Percentiles rank a stretch among this genome's conserved stretches.
Evolutionary conservation across 805 yeast species (phyloP).

Genomic region (Starmerella tilneyi): DNA sequence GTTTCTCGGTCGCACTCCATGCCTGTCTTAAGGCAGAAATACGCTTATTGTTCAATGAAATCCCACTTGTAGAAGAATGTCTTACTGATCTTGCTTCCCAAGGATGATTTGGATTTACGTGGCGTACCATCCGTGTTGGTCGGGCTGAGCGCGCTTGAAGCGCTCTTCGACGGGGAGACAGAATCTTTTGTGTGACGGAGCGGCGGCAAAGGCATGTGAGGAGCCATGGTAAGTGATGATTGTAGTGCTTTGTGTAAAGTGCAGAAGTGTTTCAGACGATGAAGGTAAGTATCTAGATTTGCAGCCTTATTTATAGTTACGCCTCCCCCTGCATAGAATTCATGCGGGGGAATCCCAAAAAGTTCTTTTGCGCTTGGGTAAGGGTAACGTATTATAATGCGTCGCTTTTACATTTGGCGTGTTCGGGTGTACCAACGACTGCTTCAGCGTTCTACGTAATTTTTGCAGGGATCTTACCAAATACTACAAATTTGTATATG

Average conservation of each 20-base stretch:
- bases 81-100: slow-evolving; percentile 1
- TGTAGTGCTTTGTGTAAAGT: no score
- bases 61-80: slow-evolving; percentile 1
- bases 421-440: no score
- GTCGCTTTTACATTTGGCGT: no score
- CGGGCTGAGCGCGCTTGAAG: slow-evolving; percentile 4
- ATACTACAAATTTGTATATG: neutral
- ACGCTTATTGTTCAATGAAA: slow-evolving; percentile 6
- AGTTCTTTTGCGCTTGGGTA: neutral
- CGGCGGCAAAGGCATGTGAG: slow-evolving; percentile 4
- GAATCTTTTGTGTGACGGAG: neutral
- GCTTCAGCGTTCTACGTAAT: no score
- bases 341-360: neutral
- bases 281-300: neutral
- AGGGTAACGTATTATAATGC: neutral
- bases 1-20: no score
- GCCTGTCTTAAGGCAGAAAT: no score
- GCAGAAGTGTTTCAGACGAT: no score
- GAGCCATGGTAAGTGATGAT: neutral
- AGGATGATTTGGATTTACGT: neutral
- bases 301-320: slow-evolving; percentile 1
- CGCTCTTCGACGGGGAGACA: neutral
- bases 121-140: slow-evolving; percentile 3
- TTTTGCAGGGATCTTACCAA: neutral
- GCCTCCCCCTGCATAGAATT: neutral